Conservation (phyloP, 23 red algal species). For the Gracilaria caudata region DNA sequence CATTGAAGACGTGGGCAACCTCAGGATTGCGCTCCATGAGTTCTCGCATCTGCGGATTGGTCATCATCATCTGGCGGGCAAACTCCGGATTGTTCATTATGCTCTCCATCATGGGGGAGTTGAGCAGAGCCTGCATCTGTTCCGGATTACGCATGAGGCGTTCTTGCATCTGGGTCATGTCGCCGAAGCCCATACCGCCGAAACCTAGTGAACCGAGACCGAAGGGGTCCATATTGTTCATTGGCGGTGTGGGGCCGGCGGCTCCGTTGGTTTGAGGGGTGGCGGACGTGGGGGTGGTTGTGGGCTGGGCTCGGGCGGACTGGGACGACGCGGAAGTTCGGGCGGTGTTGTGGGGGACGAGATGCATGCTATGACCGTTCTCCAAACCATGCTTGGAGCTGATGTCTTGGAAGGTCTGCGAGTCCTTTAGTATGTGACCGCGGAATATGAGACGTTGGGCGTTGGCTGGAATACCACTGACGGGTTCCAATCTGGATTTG, state of each 20-base stretch:
- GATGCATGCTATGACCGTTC: constrained; percentile 95
- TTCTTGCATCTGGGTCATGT: constrained; percentile 81
- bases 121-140: constrained; percentile 89
- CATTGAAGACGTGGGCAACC: constrained; percentile 90
- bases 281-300: constrained; percentile 9
- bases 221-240: constrained; percentile 21
- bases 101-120: constrained; percentile 96
- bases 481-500: constrained; percentile 74
- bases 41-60: constrained; percentile 96
- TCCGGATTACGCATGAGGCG: constrained; percentile 80
- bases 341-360: constrained; percentile 66
- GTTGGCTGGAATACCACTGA: constrained; percentile 75
- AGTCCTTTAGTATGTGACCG: constrained; percentile 96
- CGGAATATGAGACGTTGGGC: constrained; percentile 95
- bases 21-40: constrained; percentile 96
- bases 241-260: neutral
- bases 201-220: constrained; percentile 15
- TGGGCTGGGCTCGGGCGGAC: constrained; percentile 1
- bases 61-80: constrained; percentile 90
- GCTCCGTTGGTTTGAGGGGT: constrained; percentile 19
- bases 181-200: constrained; percentile 25
- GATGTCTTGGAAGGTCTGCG: constrained; percentile 81
- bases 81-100: constrained; percentile 96
- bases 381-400: constrained; percentile 88
- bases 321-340: constrained; percentile 24